Evolutionary conservation across 2,329 filamentous ascomycete genomes (phyloP), one percentile per base, ranked within the genome.

Genomic region (Rutstroemia sp.): DNA sequence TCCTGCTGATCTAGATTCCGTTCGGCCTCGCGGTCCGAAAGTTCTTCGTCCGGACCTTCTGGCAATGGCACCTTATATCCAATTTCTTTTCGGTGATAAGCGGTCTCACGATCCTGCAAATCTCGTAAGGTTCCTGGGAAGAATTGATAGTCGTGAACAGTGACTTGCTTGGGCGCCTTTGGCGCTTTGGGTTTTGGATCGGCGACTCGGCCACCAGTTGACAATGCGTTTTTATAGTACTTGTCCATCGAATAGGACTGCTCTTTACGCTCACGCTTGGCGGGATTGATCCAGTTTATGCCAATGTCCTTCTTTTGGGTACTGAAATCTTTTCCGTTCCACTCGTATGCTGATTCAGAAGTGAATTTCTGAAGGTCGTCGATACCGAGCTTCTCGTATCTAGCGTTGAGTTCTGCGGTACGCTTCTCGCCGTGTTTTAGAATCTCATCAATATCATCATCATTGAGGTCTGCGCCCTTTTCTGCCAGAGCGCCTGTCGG

Each of bases 191-290:
- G 92, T 72, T 96, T 96, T 25, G 88, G 81, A 60, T 96, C 91
- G 40, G 89, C 85, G 23, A 84, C 86, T 47, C 85, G 81, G 38
- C 86, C 83, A 71, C 90, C 84, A 53, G 89, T 94, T 38, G 82
- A 88, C 68, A 99, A 81, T 9, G 91, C 89, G 66, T 95, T 86
- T 63, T 92, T 87, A 74, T 97, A 99, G 75, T 99, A 99, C 72
- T 96, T 95, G 71, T 99, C 95, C 76, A 99, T 96, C 0, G 92
- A 96, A 71, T 99, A 99, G 5, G 90, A 91, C 70, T 96, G 91
- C 69, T 97, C 92, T 72, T 97, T 99, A 67, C 94, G 89, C 75
- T 99, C 95, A 72, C 94, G 92, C 78, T 99, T 99, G 16, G 92
- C 86, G 2, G 94, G 95, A 67, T 99, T 96, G 75, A 99, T 99